phyloP scores from a whole-genome alignment of 768 basidiomycete species.

The Suillus ampliporus region DNA sequence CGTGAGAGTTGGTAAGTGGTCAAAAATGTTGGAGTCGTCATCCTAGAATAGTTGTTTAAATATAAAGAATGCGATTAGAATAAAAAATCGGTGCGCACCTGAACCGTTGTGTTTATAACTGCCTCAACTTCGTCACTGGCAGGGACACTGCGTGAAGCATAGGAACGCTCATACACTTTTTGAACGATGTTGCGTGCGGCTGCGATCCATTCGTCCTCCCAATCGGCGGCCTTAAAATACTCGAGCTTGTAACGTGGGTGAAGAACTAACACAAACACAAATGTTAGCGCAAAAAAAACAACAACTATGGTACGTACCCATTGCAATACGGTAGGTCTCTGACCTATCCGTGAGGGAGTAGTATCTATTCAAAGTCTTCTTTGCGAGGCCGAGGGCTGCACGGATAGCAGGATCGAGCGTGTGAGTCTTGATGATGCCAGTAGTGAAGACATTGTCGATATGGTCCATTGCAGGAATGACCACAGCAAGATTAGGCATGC shows the following conservation, averaged over 20 bases:
- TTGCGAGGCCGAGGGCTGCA: constrained; percentile 21
- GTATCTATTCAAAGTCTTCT: constrained; percentile 30
- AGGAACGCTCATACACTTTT: constrained; percentile 22
- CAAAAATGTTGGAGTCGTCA: constrained; percentile 7
- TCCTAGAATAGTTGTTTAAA: neutral
- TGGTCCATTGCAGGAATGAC: constrained; percentile 43
- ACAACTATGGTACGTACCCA: constrained; percentile 11
- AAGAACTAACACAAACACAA: constrained; percentile 25
- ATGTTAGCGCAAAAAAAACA: neutral
- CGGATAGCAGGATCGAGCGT: neutral
- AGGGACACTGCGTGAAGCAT: neutral
- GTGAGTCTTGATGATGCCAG: neutral
- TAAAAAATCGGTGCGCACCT: too few species aligned
- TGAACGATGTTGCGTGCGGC: constrained; percentile 24
- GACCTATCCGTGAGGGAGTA: constrained; percentile 28
- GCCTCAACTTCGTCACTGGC: too few species aligned
- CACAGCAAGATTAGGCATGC: constrained; percentile 24
- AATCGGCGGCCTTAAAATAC: constrained; percentile 33
- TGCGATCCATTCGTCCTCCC: constrained; percentile 32
- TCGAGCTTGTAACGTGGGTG: constrained; percentile 36
- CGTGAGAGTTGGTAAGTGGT: constrained; percentile 8
- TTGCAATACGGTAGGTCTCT: neutral
- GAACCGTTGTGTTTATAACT: too few species aligned
- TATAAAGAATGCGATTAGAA: neutral
- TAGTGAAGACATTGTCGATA: constrained; percentile 31